Conservation (phyloP, 2,329 filamentous ascomycete species). For the Paecilomyces sp. region DNA sequence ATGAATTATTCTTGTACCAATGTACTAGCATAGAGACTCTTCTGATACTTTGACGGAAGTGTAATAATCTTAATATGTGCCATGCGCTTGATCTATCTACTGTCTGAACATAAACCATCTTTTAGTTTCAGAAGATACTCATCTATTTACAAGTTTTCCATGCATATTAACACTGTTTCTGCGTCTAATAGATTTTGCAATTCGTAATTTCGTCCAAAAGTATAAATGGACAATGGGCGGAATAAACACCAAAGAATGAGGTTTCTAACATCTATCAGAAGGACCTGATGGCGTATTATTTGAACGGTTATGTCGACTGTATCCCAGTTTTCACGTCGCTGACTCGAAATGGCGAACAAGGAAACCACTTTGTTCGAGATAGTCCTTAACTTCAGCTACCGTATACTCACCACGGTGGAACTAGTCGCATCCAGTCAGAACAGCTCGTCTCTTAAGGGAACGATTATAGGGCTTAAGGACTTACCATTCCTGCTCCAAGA, state of each 20-base stretch:
- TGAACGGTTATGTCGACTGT: not conserved
- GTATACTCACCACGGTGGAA: constrained; percentile 96
- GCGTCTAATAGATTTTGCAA: not conserved
- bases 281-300: constrained; percentile 5
- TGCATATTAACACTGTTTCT: not conserved
- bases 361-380: constrained; percentile 63
- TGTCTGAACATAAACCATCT: not conserved
- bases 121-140: not conserved
- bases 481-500: constrained; percentile 82
- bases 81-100: not conserved
- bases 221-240: not conserved
- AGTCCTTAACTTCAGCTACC: constrained; percentile 86
- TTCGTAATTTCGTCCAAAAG: not conserved
- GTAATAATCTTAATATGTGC: not conserved
- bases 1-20: not conserved
- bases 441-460: not conserved
- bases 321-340: not conserved
- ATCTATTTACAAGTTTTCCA: not conserved
- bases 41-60: not conserved
- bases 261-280: not conserved
- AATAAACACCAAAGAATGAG: not conserved
- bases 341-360: constrained; percentile 72
- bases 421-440: constrained; percentile 26
- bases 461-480: constrained; percentile 15
- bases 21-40: not conserved